Evolutionary conservation across 1,284 basidiomycete species (phyloP).

Genomic region (Fomitiporia mediterranea): DNA sequence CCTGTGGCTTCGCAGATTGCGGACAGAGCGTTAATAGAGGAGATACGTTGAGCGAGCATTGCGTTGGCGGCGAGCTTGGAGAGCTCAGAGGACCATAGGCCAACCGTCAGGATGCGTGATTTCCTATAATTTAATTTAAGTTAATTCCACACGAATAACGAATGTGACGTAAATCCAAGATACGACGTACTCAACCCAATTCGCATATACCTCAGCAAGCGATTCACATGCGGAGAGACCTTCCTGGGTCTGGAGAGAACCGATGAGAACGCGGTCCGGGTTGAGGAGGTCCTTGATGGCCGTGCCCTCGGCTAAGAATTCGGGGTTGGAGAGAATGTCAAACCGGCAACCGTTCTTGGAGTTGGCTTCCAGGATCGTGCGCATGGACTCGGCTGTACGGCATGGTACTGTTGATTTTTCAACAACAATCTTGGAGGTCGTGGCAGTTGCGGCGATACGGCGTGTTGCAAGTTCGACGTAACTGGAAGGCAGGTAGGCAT

Average conservation of each 20-base stretch:
- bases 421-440: constrained; percentile 94
- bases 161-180: background rate
- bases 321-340: constrained; percentile 98
- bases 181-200: constrained; percentile 86
- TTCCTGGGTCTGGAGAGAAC: constrained; percentile 85
- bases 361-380: constrained; percentile 97
- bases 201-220: constrained; percentile 80
- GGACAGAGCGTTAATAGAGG: constrained; percentile 95
- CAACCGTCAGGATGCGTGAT: constrained; percentile 87
- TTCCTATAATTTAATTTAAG: constrained; percentile 36
- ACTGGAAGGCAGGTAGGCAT: constrained; percentile 38
- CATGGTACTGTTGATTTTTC: constrained; percentile 99
- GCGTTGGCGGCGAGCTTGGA: constrained; percentile 99
- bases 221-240: constrained; percentile 79
- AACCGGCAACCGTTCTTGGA: constrained; percentile 88
- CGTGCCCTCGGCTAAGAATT: constrained; percentile 98
- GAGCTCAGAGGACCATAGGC: constrained; percentile 98
- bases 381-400: constrained; percentile 98
- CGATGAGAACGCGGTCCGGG: constrained; percentile 96
- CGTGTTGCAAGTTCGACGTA: constrained; percentile 96
- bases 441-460: constrained; percentile 89
- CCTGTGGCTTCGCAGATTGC: constrained; percentile 99
- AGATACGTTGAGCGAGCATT: constrained; percentile 97
- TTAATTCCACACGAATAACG: background rate
- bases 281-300: constrained; percentile 85